Conservation (phyloP, 164 flowering plant species). For the Liquidambar formosana region DNA sequence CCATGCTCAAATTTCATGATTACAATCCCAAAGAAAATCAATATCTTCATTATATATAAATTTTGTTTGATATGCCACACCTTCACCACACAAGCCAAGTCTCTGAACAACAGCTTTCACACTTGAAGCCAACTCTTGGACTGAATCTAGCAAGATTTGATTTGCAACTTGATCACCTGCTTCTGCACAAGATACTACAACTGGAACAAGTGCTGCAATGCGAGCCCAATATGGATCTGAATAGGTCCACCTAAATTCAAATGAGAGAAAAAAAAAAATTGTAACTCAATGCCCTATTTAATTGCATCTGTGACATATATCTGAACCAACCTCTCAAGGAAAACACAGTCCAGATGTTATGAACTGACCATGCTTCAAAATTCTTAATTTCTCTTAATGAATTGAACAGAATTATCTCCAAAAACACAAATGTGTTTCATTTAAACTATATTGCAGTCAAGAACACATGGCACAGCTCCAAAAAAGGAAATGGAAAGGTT, state of each 20-base stretch:
- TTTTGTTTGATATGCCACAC: conserved; percentile 29
- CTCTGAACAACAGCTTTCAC: conserved; percentile 89
- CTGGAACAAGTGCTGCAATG: conserved; percentile 92
- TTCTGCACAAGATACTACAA: conserved; percentile 88
- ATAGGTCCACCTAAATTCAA: conserved; percentile 84
- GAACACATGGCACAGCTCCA: too few relatives aligned
- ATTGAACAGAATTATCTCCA: too few relatives aligned
- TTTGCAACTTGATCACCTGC: conserved; percentile 83
- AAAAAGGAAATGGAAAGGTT: too few relatives aligned
- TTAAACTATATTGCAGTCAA: too few relatives aligned
- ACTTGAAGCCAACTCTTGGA: conserved; percentile 75
- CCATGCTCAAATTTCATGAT: background rate
- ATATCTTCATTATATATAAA: background rate
- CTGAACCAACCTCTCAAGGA: background rate
- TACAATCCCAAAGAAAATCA: background rate
- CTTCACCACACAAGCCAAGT: conserved; percentile 80
- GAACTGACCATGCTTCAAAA: too few relatives aligned
- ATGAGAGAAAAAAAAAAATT: conserved; percentile 12
- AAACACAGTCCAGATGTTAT: background rate
- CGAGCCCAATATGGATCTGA: conserved; percentile 99
- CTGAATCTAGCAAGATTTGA: conserved; percentile 63
- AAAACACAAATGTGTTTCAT: too few relatives aligned
- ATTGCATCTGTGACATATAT: background rate
- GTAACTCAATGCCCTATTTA: background rate
- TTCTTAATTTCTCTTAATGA: too few relatives aligned